Evolutionary conservation across 1,284 basidiomycete species (phyloP).

Genomic region (Taiwanofungus camphoratus): DNA sequence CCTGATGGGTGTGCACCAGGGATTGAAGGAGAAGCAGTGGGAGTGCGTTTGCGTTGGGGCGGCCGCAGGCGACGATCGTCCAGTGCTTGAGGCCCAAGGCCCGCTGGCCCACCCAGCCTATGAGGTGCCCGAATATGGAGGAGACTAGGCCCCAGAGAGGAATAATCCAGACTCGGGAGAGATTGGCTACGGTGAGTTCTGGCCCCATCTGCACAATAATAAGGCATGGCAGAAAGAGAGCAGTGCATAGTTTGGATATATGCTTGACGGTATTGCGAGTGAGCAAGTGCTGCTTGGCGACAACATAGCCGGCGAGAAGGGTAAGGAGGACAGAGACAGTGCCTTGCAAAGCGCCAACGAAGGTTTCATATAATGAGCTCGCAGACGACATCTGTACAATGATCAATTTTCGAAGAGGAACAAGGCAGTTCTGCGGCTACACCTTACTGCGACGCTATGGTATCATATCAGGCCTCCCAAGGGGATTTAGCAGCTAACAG

Average conservation of each 20-base stretch:
- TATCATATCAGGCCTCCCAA: too few species aligned
- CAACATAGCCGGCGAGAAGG: constrained; percentile 25
- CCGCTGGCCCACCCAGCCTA: constrained; percentile 25
- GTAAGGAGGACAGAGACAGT: constrained; percentile 28
- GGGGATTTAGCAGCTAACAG: too few species aligned
- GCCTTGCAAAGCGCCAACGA: constrained; percentile 27
- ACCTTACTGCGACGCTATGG: too few species aligned
- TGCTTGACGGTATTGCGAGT: constrained; percentile 23
- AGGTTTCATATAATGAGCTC: constrained; percentile 17
- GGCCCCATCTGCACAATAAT: constrained; percentile 29
- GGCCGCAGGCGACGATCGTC: constrained; percentile 28
- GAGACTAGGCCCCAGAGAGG: constrained; percentile 28
- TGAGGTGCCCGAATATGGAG: constrained; percentile 22
- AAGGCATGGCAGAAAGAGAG: constrained; percentile 29
- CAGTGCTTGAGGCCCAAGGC: constrained; percentile 23
- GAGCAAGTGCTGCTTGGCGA: constrained; percentile 18
- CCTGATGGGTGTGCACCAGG: constrained; percentile 22
- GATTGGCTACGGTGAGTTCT: constrained; percentile 20
- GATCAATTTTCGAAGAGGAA: too few species aligned
- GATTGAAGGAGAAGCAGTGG: constrained; percentile 27
- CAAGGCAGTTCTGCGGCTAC: too few species aligned
- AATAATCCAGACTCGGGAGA: constrained; percentile 25
- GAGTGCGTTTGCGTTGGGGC: constrained; percentile 29
- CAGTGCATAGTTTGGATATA: constrained; percentile 25
- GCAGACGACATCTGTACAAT: constrained; percentile 5